Evolutionary conservation across 2,329 filamentous ascomycete species (phyloP).

Genomic region (Fusarium luffae): DNA sequence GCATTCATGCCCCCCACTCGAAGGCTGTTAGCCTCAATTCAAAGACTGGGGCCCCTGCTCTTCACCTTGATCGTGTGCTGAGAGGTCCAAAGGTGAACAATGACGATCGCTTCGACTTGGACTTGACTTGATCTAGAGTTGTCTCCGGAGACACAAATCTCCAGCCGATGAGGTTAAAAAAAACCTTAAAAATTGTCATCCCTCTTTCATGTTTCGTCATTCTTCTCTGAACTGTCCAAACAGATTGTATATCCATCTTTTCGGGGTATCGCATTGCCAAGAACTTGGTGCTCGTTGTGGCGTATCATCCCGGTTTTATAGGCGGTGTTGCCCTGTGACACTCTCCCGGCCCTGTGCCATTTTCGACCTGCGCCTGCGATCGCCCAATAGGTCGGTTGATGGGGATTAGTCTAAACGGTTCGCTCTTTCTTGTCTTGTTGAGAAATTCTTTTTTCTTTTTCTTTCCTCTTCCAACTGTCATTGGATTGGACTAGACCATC

Average conservation of each 20-base stretch:
- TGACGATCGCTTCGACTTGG: slow-evolving; percentile 20
- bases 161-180: slow-evolving; percentile 30
- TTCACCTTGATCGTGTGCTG: neutral
- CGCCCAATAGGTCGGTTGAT: neutral
- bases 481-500: slow-evolving; percentile 13
- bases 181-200: slow-evolving; percentile 11
- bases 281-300: slow-evolving; percentile 9
- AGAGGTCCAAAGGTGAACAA: slow-evolving; percentile 3
- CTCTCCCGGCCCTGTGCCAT: slow-evolving; percentile 39
- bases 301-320: slow-evolving; percentile 30
- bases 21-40: slow-evolving; percentile 38
- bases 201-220: neutral
- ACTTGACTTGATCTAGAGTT: slow-evolving; percentile 1
- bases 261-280: slow-evolving; percentile 21
- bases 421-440: slow-evolving; percentile 23
- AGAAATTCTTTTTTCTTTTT: slow-evolving; percentile 20
- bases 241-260: neutral
- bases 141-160: slow-evolving; percentile 24
- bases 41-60: slow-evolving; percentile 22
- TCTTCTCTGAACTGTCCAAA: neutral
- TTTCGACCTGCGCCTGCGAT: slow-evolving; percentile 23
- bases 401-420: slow-evolving; percentile 18
- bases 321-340: slow-evolving; percentile 44
- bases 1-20: slow-evolving; percentile 34
- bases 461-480: slow-evolving; percentile 4